Percentiles rank a stretch among this genome's conserved stretches.
Evolutionary conservation across 1,139 yeast species (phyloP).

Genomic region (Saccharomyces hybrid): DNA sequence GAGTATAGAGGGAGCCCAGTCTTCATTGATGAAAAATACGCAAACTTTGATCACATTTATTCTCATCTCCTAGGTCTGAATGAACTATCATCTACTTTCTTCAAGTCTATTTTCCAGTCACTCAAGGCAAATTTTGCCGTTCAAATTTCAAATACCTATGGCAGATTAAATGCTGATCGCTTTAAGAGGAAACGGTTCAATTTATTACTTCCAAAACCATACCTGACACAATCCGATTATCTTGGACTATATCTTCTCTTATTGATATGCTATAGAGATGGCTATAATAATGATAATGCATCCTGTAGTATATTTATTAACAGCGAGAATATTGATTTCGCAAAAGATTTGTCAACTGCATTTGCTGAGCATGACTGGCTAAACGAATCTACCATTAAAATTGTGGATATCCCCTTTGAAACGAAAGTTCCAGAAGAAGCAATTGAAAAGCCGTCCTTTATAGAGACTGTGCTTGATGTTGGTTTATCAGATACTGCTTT

Average conservation of each 20-base stretch:
- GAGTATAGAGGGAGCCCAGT: conserved; percentile 15
- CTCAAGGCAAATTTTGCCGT: conserved; percentile 19
- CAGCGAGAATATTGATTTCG: conserved; percentile 15
- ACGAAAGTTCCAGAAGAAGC: conserved; percentile 8
- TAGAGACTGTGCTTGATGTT: conserved; percentile 16
- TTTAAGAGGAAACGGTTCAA: conserved; percentile 17
- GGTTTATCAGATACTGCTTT: conserved; percentile 11
- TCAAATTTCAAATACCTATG: conserved; percentile 24
- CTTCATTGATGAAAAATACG: conserved; percentile 16
- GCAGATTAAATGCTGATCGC: conserved; percentile 18
- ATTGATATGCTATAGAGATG: conserved; percentile 16
- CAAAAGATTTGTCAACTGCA: conserved; percentile 11
- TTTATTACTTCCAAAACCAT: conserved; percentile 22
- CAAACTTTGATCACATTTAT: conserved; percentile 21
- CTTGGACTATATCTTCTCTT: conserved; percentile 23
- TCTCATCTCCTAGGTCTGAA: conserved; percentile 26
- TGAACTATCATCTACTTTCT: conserved; percentile 25
- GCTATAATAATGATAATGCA: conserved; percentile 10
- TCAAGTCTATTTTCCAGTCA: conserved; percentile 15
- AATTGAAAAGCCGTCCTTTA: conserved; percentile 8
- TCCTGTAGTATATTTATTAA: conserved; percentile 19
- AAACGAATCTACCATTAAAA: conserved; percentile 10
- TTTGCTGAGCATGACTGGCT: conserved; percentile 19
- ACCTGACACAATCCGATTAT: conserved; percentile 24
- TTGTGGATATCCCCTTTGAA: conserved; percentile 8